Evolutionary conservation across 108 stramenopile genomes (phyloP).

Genomic region (Pseudonitzschia pungens): DNA sequence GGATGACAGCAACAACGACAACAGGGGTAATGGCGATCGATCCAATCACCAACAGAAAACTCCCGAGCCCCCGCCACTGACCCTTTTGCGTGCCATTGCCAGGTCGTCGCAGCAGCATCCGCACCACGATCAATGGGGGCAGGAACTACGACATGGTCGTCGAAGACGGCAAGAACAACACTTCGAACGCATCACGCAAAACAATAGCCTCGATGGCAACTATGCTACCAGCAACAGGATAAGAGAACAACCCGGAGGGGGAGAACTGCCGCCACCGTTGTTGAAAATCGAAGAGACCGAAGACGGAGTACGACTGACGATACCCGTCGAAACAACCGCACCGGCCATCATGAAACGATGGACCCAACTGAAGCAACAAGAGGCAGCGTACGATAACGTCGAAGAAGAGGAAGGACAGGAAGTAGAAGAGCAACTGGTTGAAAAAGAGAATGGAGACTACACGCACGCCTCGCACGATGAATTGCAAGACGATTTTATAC

Average conservation of each 20-base stretch:
- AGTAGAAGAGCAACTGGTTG: neutral
- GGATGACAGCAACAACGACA: neutral
- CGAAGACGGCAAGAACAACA: neutral
- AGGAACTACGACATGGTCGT: neutral
- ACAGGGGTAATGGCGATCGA: neutral
- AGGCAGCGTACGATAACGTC: neutral
- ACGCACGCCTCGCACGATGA: neutral
- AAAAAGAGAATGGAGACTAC: neutral
- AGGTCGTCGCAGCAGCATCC: neutral
- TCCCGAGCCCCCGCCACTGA: conserved; percentile 29
- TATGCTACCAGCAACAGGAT: neutral
- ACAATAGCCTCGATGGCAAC: neutral
- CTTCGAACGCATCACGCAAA: neutral
- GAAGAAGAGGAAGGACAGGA: neutral
- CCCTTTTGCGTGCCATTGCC: conserved; percentile 33
- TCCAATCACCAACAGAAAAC: neutral
- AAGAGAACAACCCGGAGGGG: neutral
- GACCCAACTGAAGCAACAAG: neutral
- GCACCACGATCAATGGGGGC: neutral
- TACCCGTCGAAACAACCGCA: conserved; percentile 36
- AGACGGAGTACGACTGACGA: conserved; percentile 27
- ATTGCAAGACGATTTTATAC: neutral
- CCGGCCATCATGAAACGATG: conserved; percentile 19
- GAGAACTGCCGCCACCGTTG: too few species aligned
- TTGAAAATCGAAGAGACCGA: conserved; percentile 23